Percentiles rank a stretch among this genome's conserved stretches.
Conservation (phyloP, 257 asterid genomes). For the Euphrasia confusa region DNA sequence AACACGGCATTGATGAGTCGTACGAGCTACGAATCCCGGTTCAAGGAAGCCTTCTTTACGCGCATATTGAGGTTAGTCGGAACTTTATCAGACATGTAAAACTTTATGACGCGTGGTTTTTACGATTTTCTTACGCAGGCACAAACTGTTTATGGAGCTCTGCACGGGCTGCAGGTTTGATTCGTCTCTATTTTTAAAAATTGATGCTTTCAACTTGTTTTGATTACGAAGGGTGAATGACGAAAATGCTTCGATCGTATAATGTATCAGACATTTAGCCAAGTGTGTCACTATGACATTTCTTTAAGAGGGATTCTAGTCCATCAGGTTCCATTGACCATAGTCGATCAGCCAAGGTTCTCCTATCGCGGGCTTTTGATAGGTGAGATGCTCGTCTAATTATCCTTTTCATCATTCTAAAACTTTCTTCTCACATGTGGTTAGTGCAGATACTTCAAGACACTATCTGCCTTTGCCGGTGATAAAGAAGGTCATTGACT, state of each 20-base stretch:
- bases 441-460: slow-evolving; percentile 71
- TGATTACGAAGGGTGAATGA: neutral
- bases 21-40: slow-evolving; percentile 56
- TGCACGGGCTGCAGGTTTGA: slow-evolving; percentile 84
- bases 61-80: slow-evolving; percentile 51
- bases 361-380: slow-evolving; percentile 86
- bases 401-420: too few species aligned
- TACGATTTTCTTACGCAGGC: slow-evolving; percentile 52
- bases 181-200: neutral
- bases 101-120: neutral
- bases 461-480: slow-evolving; percentile 73
- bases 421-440: too few species aligned
- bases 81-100: neutral
- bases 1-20: slow-evolving; percentile 69
- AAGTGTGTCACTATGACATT: slow-evolving; percentile 56
- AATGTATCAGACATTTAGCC: slow-evolving; percentile 86
- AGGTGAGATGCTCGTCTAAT: slow-evolving; percentile 34
- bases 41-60: slow-evolving; percentile 48
- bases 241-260: slow-evolving; percentile 14
- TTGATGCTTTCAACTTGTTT: neutral
- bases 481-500: slow-evolving; percentile 89
- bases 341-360: slow-evolving; percentile 82
- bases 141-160: slow-evolving; percentile 80
- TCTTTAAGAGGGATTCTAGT: slow-evolving; percentile 52
- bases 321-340: slow-evolving; percentile 78